Percentiles rank a stretch among this genome's conserved stretches.
Conservation (phyloP, 345 rosid genomes). For the Streptanthus diversifolius region DNA sequence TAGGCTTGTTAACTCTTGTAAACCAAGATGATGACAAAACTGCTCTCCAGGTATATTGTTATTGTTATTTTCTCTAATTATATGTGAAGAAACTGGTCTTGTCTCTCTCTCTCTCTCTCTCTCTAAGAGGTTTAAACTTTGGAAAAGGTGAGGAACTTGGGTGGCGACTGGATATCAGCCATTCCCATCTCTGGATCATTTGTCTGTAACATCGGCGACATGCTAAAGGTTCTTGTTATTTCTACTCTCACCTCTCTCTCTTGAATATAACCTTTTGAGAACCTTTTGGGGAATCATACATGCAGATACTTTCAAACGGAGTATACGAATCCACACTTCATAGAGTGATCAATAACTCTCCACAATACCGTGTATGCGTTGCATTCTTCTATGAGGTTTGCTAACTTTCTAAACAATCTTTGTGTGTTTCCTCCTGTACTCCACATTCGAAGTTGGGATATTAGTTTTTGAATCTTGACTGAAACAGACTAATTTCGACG, state of each 20-base stretch:
- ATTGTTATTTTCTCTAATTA: background rate
- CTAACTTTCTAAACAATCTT: background rate
- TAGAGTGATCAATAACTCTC: conserved; percentile 58
- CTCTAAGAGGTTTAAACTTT: background rate
- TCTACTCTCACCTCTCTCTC: background rate
- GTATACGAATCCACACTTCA: conserved; percentile 77
- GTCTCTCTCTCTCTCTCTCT: background rate
- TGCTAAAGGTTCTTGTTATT: conserved; percentile 61
- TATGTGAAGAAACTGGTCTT: background rate
- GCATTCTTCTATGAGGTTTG: conserved; percentile 90
- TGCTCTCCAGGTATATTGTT: conserved; percentile 61
- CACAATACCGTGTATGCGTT: conserved; percentile 55
- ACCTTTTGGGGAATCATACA: background rate
- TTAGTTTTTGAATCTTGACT: background rate
- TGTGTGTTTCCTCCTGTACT: background rate
- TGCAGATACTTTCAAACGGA: conserved; percentile 79
- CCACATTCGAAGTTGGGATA: background rate
- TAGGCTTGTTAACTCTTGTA: conserved; percentile 72
- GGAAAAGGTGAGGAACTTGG: conserved; percentile 64
- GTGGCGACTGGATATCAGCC: conserved; percentile 87
- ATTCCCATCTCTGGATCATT: conserved; percentile 78
- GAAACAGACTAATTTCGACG: conserved; percentile 62
- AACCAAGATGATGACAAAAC: conserved; percentile 83
- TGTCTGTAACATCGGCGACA: conserved; percentile 92
- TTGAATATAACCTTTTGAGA: conserved; percentile 7